Conservation (phyloP, 73 alveolate genomes). For the Blepharisma stoltei region DNA sequence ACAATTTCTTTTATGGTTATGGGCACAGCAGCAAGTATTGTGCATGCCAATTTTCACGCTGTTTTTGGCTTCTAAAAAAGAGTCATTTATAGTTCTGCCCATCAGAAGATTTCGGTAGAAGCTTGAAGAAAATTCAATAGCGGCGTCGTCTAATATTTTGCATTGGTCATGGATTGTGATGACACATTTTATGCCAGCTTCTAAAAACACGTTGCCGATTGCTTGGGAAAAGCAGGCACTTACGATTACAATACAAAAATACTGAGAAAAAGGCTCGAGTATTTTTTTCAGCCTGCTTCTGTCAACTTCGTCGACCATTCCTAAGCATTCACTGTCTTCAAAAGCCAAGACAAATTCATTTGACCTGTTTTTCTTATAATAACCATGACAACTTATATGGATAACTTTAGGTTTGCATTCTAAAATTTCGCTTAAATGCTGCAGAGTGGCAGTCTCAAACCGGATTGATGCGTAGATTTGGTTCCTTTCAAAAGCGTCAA, state of each 20-base stretch:
- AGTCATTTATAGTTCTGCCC: conserved; percentile 37
- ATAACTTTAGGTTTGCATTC: conserved; percentile 5
- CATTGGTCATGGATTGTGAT: conserved; percentile 53
- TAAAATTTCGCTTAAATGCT: background rate
- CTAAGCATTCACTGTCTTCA: conserved; percentile 43
- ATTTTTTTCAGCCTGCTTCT: conserved; percentile 37
- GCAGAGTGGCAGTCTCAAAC: conserved; percentile 1
- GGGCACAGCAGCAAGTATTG: conserved; percentile 67
- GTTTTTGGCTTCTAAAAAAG: conserved; percentile 50
- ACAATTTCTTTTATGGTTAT: conserved; percentile 47
- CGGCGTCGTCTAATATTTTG: conserved; percentile 56
- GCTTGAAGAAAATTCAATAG: conserved; percentile 46
- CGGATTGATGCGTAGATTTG: background rate
- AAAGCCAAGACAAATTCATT: conserved; percentile 7
- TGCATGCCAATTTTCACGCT: conserved; percentile 34
- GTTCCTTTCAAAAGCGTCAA: background rate
- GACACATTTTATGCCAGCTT: conserved; percentile 55
- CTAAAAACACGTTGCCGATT: conserved; percentile 49
- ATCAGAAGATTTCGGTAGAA: conserved; percentile 42
- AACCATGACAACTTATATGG: conserved; percentile 3
- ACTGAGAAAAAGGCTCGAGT: conserved; percentile 25
- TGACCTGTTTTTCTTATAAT: background rate
- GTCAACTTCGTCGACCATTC: conserved; percentile 44
- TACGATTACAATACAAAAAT: conserved; percentile 43
- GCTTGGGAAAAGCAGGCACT: conserved; percentile 64